These are phyloP conservation scores for Phytophthora fragariaefolia DNA, from an alignment of 352 stramenopile species.

Conservation along the genomic window DNA sequence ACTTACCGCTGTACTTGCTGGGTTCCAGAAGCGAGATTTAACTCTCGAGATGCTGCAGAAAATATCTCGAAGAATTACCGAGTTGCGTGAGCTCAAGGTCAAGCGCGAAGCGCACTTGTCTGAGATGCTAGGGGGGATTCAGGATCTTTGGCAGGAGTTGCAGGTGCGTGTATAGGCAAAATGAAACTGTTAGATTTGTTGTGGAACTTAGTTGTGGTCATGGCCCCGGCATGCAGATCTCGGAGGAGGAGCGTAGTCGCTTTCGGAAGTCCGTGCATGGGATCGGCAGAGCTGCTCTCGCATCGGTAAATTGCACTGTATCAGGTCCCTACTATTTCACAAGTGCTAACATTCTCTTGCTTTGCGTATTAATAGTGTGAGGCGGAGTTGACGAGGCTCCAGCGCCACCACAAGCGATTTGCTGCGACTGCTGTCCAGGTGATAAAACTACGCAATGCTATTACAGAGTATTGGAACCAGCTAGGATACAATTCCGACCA, in stretches of 20 bases:
- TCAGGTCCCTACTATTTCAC: background rate
- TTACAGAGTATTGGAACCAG: slow-evolving; percentile 33
- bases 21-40: slow-evolving; percentile 32
- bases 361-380: slow-evolving; percentile 25
- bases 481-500: slow-evolving; percentile 35
- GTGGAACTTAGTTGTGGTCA: too few species aligned
- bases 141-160: slow-evolving; percentile 41
- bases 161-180: slow-evolving; percentile 21
- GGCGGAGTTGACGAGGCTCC: slow-evolving; percentile 33
- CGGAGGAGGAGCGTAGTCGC: slow-evolving; percentile 33
- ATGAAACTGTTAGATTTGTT: too few species aligned
- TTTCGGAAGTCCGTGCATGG: slow-evolving; percentile 37
- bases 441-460: slow-evolving; percentile 27
- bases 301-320: slow-evolving; percentile 24
- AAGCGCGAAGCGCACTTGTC: slow-evolving; percentile 31
- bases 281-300: slow-evolving; percentile 32
- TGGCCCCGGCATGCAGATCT: slow-evolving; percentile 31
- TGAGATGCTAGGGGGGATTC: slow-evolving; percentile 43
- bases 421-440: slow-evolving; percentile 30
- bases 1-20: background rate
- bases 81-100: slow-evolving; percentile 43
- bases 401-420: slow-evolving; percentile 36
- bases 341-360: background rate
- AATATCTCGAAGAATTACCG: slow-evolving; percentile 40
- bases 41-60: slow-evolving; percentile 43